Conservation (phyloP, 257 asterid species). For the Ehretia macrophylla region DNA sequence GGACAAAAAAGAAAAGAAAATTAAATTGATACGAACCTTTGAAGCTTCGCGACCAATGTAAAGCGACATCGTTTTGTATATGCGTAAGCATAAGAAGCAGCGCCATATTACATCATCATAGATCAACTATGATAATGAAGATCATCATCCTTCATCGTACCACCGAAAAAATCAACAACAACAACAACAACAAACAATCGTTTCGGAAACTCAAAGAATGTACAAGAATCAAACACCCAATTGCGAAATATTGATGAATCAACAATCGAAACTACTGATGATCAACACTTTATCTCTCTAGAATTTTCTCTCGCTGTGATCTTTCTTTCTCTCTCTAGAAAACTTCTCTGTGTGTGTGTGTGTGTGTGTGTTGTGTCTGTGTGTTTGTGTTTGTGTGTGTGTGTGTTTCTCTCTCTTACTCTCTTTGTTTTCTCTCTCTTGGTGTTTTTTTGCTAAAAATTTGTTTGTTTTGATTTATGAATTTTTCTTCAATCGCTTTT, state of each 20-base stretch:
- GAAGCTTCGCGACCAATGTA: conserved; percentile 28
- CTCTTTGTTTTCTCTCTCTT: background rate
- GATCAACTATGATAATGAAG: conserved; percentile 21
- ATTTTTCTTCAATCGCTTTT: conserved; percentile 29
- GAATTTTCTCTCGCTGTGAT: no score
- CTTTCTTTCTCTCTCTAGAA: background rate
- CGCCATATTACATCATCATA: conserved; percentile 62
- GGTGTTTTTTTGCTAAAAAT: background rate
- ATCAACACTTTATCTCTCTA: no score
- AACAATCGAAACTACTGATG: background rate
- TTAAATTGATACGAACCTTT: background rate
- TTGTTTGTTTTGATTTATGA: background rate
- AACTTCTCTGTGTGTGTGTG: background rate
- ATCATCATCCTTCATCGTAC: conserved; percentile 22
- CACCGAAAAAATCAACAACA: background rate
- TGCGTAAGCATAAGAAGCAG: conserved; percentile 29
- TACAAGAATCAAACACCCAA: background rate
- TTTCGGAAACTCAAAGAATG: no score
- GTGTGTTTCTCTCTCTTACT: background rate
- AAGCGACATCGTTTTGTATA: conserved; percentile 66
- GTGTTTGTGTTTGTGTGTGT: background rate
- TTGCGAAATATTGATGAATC: background rate
- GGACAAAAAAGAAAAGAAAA: background rate
- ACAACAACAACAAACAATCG: background rate
- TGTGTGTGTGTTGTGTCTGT: background rate